Base-by-base conservation (phyloP, 1,284 basidiomycete species). In the Austropuccinia psidii region DNA sequence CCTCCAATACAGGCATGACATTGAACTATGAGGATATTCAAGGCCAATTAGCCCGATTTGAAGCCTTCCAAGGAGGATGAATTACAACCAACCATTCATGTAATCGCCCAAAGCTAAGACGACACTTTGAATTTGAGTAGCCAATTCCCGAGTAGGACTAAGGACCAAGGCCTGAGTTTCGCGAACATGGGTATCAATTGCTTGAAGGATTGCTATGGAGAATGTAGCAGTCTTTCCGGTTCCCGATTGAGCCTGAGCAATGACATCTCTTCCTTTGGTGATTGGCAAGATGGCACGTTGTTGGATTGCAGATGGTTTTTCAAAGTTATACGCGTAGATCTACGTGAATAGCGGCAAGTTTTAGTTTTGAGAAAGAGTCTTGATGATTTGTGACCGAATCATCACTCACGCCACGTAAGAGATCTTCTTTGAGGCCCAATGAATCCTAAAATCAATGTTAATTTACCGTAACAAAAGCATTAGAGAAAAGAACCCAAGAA, bases 391-490 rank as follows among this genome's bases (percentile, higher is more conserved):
- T 41, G 13, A 17, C 21, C 17, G 8, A 33, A 31, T 24, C 15
- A 37, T 24, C 24, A 45, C 68, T 70, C 35, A 70, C 68, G 50
- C 96, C 96, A 76, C 96, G 89, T 62, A 98, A 83, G 54, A 98
- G 86, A 81, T 98, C 93, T 81, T 96, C 93, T 83, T 98, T 97
- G 79, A 99, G 82, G 76, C 89, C 89, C 75, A 98, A 88, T 24
- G 68, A 70, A 31, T 70, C 68, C 68, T 70, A 19, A 15, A 35
- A 29, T 21, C 11, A 7, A 37, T 24, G 8, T 1, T 3, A 43
- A 64, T 7, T 11, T 11, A 39, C 7, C 55, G n/a, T 24, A n/a
- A 47, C 4, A 21, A 64, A 47, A 64, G 21, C 13, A 54, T 19
- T 13, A 11, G 19, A 19, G 31, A 29, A 29, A 33, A 19, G 19